Percentiles rank a stretch among this genome's conserved stretches.
phyloP scores from a whole-genome alignment of 2,329 filamentous ascomycete species.

The Fusarium piperis region DNA sequence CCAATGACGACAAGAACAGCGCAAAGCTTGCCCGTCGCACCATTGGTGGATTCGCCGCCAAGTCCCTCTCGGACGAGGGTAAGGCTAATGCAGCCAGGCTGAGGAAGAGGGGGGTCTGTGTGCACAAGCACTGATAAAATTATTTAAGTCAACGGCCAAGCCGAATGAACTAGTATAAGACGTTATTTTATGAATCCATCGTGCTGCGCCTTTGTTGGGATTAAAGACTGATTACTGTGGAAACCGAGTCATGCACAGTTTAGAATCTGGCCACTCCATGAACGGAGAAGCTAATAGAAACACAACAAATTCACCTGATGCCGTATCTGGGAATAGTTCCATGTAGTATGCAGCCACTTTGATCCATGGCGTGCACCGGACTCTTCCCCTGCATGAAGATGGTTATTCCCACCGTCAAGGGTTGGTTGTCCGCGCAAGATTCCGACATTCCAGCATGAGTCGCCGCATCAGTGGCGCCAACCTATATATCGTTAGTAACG shows the following conservation, averaged over 20 bases:
- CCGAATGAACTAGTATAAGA: not conserved
- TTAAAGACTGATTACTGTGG: not conserved
- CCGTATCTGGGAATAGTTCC: not conserved
- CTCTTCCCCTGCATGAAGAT: not conserved
- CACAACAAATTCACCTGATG: not conserved
- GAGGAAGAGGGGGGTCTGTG: slow-evolving; percentile 30
- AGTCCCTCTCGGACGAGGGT: slow-evolving; percentile 17
- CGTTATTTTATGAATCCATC: not conserved
- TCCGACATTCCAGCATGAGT: not conserved
- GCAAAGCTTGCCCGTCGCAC: slow-evolving; percentile 27
- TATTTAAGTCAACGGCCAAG: not conserved
- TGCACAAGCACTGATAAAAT: slow-evolving; percentile 27
- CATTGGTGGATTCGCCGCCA: slow-evolving; percentile 29
- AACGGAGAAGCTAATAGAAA: not conserved
- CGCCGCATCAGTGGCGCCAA: not conserved
- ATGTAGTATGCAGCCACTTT: not conserved
- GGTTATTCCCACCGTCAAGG: not conserved
- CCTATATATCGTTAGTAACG: not conserved
- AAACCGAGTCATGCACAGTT: not conserved
- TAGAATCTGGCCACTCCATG: not conserved
- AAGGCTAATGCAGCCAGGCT: slow-evolving; percentile 16
- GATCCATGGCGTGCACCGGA: not conserved
- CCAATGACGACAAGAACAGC: slow-evolving; percentile 30
- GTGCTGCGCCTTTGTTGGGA: not conserved
- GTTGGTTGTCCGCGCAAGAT: not conserved